Conservation (phyloP, 2,329 filamentous ascomycete genomes). For the Calycina herbarum region DNA sequence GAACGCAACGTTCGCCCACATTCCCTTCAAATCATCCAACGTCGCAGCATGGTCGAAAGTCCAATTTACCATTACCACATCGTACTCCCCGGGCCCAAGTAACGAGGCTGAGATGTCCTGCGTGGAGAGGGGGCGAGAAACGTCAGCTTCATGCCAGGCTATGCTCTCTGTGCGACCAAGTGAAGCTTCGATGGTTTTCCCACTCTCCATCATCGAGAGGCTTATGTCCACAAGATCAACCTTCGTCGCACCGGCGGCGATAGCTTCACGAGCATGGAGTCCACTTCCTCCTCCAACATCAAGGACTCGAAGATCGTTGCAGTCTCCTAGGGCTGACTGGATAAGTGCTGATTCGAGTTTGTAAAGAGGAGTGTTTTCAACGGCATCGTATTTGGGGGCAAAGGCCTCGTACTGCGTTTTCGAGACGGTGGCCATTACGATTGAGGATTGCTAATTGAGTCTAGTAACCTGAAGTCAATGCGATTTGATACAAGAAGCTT, state of each 20-base stretch:
- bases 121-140: background rate
- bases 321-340: constrained; percentile 2
- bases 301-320: background rate
- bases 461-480: no score
- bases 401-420: constrained; percentile 6
- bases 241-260: background rate
- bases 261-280: background rate
- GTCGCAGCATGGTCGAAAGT: constrained; percentile 2
- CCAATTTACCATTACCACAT: constrained; percentile 6
- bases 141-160: constrained; percentile 1
- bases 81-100: background rate
- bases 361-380: constrained; percentile 1
- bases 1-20: constrained; percentile 6
- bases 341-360: background rate
- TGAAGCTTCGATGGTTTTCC: background rate
- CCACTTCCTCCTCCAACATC: constrained; percentile 4
- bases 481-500: background rate
- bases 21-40: constrained; percentile 4
- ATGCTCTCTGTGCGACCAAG: constrained; percentile 4
- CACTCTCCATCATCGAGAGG: background rate
- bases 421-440: background rate
- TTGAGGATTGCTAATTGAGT: background rate
- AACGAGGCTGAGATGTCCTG: background rate
- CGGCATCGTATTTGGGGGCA: background rate
- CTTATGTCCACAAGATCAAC: constrained; percentile 2